phyloP scores from a whole-genome alignment of 805 yeast species.

The Lachancea meyersii region DNA sequence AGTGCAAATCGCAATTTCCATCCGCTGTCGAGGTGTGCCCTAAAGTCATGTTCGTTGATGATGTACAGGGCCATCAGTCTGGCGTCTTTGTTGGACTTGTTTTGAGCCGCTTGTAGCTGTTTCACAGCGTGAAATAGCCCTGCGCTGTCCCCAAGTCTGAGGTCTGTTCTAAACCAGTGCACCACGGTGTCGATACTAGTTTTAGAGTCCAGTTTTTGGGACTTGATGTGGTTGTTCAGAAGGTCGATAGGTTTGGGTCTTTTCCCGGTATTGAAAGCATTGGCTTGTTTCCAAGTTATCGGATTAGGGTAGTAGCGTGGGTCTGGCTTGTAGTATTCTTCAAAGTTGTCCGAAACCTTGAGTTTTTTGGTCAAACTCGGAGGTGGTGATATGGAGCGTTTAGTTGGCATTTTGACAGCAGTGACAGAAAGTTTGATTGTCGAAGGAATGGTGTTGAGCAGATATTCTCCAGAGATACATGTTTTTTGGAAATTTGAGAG shows the following conservation, averaged over 20 bases:
- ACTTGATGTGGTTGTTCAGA: conserved; percentile 10
- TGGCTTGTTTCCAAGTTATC: conserved; percentile 15
- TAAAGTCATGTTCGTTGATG: conserved; percentile 37
- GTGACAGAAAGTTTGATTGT: too few relatives aligned
- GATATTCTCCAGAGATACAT: too few relatives aligned
- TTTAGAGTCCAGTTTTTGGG: conserved; percentile 1
- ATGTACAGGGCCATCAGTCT: conserved; percentile 40
- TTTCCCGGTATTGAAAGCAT: conserved; percentile 17
- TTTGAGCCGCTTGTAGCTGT: conserved; percentile 24
- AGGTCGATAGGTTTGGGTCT: conserved; percentile 16
- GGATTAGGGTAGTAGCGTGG: conserved; percentile 17
- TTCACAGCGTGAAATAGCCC: conserved; percentile 36
- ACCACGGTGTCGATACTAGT: conserved; percentile 23
- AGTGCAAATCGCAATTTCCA: conserved; percentile 38
- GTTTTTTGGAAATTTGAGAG: too few relatives aligned
- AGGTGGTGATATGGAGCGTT: conserved; percentile 5
- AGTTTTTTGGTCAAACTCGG: conserved; percentile 5
- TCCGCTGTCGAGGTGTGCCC: conserved; percentile 39
- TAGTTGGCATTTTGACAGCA: conserved; percentile 1
- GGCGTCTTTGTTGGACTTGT: conserved; percentile 11
- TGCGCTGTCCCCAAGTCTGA: conserved; percentile 41
- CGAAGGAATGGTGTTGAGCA: too few relatives aligned
- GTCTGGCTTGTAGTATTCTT: conserved; percentile 14
- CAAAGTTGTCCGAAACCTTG: conserved; percentile 11
- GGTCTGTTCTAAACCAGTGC: conserved; percentile 45